phyloP scores from a whole-genome alignment of 139 green algal genomes.

The Coelastrella sp. region DNA sequence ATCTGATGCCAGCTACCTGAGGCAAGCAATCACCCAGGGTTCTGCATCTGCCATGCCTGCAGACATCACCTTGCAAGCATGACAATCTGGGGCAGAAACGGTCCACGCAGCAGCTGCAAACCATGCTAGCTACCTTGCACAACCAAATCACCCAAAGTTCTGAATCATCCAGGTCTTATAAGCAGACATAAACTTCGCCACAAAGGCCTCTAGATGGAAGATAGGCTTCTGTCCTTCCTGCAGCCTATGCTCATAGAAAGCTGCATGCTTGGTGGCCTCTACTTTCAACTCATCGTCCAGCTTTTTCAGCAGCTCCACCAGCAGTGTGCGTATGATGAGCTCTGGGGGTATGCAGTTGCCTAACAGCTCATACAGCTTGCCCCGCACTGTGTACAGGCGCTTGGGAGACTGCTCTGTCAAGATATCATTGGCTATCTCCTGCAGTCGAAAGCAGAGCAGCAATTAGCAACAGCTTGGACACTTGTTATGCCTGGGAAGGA shows the following conservation, averaged over 20 bases:
- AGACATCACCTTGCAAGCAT: no score
- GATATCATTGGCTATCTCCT: constrained; percentile 77
- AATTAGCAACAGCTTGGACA: not conserved
- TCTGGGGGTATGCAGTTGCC: constrained; percentile 97
- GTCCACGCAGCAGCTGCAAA: no score
- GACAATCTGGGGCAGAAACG: no score
- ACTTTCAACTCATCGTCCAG: constrained; percentile 94
- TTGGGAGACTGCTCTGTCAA: constrained; percentile 93
- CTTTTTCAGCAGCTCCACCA: constrained; percentile 87
- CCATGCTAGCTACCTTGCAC: no score
- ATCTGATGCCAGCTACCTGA: no score
- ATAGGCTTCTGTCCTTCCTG: constrained; percentile 94
- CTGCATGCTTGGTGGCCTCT: constrained; percentile 58
- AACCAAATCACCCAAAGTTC: constrained; percentile 20
- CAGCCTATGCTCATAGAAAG: constrained; percentile 92
- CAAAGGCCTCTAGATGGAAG: constrained; percentile 98
- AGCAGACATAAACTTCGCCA: constrained; percentile 93
- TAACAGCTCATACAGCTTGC: constrained; percentile 97
- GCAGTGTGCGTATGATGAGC: constrained; percentile 84
- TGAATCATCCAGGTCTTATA: constrained; percentile 88
- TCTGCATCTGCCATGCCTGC: no score
- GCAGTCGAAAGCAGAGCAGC: constrained; percentile 44
- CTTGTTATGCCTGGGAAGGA: no score
- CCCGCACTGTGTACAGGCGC: constrained; percentile 80
- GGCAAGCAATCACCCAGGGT: no score